phyloP scores from a whole-genome alignment of 331 rosid genomes.

The Dryas integrifolia region DNA sequence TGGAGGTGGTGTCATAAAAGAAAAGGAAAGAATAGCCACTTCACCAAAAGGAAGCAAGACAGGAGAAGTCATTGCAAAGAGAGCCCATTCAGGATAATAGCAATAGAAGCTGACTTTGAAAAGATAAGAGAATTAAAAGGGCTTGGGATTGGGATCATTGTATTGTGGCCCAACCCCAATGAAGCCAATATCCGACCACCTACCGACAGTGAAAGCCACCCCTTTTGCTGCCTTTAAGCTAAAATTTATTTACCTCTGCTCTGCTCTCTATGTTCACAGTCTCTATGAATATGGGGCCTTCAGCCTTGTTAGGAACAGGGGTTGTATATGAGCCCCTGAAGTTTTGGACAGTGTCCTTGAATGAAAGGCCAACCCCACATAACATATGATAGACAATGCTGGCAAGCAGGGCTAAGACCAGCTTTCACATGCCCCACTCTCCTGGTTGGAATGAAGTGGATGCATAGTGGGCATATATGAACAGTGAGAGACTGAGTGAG shows the following conservation, averaged over 20 bases:
- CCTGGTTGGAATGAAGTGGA: conserved; percentile 46
- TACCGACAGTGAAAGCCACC: conserved; percentile 48
- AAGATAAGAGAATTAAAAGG: background rate
- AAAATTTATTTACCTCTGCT: conserved; percentile 13
- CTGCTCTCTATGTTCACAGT: too few relatives aligned
- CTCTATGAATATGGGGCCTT: too few relatives aligned
- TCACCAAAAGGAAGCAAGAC: conserved; percentile 42
- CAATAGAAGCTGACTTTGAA: conserved; percentile 37
- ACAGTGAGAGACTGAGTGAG: too few relatives aligned
- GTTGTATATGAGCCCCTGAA: conserved; percentile 34
- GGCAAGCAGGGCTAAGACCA: conserved; percentile 52
- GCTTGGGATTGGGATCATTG: conserved; percentile 7
- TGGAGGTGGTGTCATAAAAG: background rate
- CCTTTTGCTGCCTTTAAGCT: conserved; percentile 23
- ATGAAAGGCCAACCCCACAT: background rate
- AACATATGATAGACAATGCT: conserved; percentile 34
- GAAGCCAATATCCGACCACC: conserved; percentile 34
- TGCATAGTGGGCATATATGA: background rate
- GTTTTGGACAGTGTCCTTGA: conserved; percentile 45
- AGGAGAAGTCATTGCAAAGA: conserved; percentile 43
- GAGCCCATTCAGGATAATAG: conserved; percentile 48
- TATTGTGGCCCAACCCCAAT: conserved; percentile 24
- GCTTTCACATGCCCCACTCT: conserved; percentile 56
- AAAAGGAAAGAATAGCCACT: conserved; percentile 46
- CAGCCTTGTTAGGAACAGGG: too few relatives aligned